Evolutionary conservation across 2,329 filamentous ascomycete genomes (phyloP), one percentile per base, ranked within the genome.

Genomic region (Colletotrichum higginsianum): DNA sequence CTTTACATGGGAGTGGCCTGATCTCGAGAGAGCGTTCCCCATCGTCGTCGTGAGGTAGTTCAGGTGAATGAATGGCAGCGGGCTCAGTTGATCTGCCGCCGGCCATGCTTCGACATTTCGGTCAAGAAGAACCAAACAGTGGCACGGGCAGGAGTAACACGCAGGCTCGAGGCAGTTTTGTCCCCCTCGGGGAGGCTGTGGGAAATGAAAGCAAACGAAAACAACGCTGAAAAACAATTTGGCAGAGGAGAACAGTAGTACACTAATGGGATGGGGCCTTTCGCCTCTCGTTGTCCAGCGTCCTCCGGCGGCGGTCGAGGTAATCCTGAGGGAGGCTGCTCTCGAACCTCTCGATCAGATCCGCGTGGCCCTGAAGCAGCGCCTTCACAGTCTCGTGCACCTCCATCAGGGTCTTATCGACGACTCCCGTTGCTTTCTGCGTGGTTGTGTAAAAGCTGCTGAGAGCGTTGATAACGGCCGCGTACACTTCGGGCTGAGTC

Each of bases 311-410:
- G 9, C 66, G 63, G 7, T 58, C 12, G 8, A 71, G 55, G 38
- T 71, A 67, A 5, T 67, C 68, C 11, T 16, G 30, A 1, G 68
- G 68, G 15, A 71, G 64, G 12, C 50, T 62, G 18, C 57, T 63
- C 26, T 71, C 68, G 16, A 71, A 71, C n/a, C 64, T 67, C 15
- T 71, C 64, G n/a, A 71, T 21, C 26, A 71, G 52, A 21, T 71
- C 68, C 12, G 18, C 23, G 16, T 71, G 68, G 13, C 68, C 68
- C 4, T 53, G 64, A 8, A 71, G 49, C 16, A 71, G 9, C 0
- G 16, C 53, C 18, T 44, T 58, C 11, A 55, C 68, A 9, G 26
- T 67, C 15, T 60, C 57, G 21, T 71, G 68, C 13, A 62, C 49
- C 16, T 67, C 49, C 35, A 18, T 50, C 3, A 71, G 52, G 8